These are phyloP conservation scores for Globisporangium perplexum DNA, from an alignment of 352 stramenopile species.

Conservation along the genomic window DNA sequence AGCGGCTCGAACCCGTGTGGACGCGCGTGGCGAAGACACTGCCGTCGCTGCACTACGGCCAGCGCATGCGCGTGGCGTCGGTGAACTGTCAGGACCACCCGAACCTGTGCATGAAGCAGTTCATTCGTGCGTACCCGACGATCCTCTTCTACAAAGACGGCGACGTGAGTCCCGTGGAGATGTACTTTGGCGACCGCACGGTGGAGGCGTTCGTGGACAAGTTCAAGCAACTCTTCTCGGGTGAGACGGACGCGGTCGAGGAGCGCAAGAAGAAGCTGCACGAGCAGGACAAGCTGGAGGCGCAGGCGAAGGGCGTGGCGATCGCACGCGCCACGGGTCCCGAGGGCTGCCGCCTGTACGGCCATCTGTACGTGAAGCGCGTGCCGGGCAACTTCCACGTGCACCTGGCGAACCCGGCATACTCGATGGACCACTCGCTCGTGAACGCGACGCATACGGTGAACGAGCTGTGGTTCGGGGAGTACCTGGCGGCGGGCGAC, in stretches of 20 bases:
- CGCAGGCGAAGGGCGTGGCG: slow-evolving; percentile 41
- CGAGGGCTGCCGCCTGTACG: slow-evolving; percentile 75
- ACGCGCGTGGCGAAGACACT: slow-evolving; percentile 92
- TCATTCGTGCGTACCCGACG: slow-evolving; percentile 95
- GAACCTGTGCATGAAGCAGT: slow-evolving; percentile 92
- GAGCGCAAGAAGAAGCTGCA: slow-evolving; percentile 91
- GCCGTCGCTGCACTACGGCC: slow-evolving; percentile 76
- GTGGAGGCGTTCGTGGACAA: slow-evolving; percentile 89
- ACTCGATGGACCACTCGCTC: slow-evolving; percentile 81
- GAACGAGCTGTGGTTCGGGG: slow-evolving; percentile 96
- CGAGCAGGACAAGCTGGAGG: slow-evolving; percentile 90
- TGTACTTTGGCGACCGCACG: slow-evolving; percentile 95
- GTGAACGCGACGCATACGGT: slow-evolving; percentile 95
- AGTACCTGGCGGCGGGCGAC: slow-evolving; percentile 44
- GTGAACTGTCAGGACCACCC: slow-evolving; percentile 94
- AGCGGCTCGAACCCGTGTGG: slow-evolving; percentile 95
- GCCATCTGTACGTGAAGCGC: slow-evolving; percentile 81
- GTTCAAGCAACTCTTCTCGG: slow-evolving; percentile 84
- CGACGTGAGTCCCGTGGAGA: slow-evolving; percentile 88
- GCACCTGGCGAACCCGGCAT: slow-evolving; percentile 95
- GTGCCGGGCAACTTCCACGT: slow-evolving; percentile 99
- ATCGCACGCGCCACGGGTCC: slow-evolving; percentile 61
- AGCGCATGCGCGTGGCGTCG: slow-evolving; percentile 74
- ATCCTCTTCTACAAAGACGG: slow-evolving; percentile 95
- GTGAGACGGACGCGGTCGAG: slow-evolving; percentile 67